Evolutionary conservation across 2,329 filamentous ascomycete genomes (phyloP).

Genomic region (Kalmusia sp.): DNA sequence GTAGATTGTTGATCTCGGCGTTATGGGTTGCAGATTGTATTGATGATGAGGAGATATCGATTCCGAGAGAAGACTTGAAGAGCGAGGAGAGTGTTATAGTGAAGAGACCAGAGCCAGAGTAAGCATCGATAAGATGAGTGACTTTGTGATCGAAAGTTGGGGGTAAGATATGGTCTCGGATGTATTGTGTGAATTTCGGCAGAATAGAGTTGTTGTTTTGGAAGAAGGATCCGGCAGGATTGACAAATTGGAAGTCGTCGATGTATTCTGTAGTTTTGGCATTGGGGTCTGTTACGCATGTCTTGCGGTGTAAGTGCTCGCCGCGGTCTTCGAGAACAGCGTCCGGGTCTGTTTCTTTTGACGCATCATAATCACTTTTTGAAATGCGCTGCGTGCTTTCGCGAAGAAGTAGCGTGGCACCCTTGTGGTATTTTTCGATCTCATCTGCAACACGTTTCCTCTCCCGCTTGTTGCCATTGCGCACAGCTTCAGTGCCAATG

Average conservation of each 20-base stretch:
- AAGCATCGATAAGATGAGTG: conserved; percentile 93
- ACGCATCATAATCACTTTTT: conserved; percentile 48
- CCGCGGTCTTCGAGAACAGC: conserved; percentile 63
- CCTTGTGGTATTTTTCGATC: conserved; percentile 74
- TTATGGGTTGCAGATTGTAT: conserved; percentile 83
- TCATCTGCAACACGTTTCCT: conserved; percentile 76
- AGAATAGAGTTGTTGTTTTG: conserved; percentile 99
- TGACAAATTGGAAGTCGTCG: conserved; percentile 82
- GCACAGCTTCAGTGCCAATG: conserved; percentile 86
- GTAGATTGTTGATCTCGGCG: conserved; percentile 76
- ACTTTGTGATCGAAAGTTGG: conserved; percentile 52
- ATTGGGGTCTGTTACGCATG: conserved; percentile 86
- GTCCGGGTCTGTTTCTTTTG: conserved; percentile 43
- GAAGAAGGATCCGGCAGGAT: conserved; percentile 94
- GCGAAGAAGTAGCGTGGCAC: conserved; percentile 86
- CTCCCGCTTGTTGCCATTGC: conserved; percentile 79
- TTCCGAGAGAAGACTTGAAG: conserved; percentile 81
- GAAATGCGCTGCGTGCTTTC: conserved; percentile 78
- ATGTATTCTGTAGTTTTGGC: conserved; percentile 87
- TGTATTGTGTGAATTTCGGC: conserved; percentile 82
- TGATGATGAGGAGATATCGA: conserved; percentile 83
- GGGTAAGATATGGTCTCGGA: conserved; percentile 78
- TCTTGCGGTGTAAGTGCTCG: conserved; percentile 77
- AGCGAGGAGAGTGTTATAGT: conserved; percentile 88
- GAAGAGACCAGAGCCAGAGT: conserved; percentile 96